Evolutionary conservation across 805 yeast genomes (phyloP).

Genomic region (Kuraishia molischiana): DNA sequence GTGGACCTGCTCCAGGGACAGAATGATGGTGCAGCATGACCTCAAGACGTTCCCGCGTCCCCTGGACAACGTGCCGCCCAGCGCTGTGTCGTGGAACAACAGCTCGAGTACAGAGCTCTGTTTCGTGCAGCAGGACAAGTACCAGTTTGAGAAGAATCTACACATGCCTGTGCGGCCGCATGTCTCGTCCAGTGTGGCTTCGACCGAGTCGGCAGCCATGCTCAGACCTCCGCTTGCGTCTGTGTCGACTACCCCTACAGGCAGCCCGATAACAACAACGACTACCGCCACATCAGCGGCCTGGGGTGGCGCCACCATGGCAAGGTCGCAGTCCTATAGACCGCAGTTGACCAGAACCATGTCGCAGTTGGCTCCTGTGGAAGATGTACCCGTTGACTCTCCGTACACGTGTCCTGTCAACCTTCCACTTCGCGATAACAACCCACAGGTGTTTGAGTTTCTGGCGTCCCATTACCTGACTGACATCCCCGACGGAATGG

Average conservation of each 20-base stretch:
- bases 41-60: conserved; percentile 29
- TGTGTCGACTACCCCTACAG: not conserved
- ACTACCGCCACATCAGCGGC: not conserved
- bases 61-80: conserved; percentile 40
- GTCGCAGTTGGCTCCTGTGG: conserved; percentile 7
- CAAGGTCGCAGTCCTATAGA: conserved; percentile 7
- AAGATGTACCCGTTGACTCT: not conserved
- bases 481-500: conserved; percentile 36
- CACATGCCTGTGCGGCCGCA: not conserved
- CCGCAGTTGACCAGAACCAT: conserved; percentile 10
- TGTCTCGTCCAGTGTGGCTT: not conserved
- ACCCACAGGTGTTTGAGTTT: conserved; percentile 32
- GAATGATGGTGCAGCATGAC: conserved; percentile 36
- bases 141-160: conserved; percentile 24
- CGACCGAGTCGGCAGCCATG: not conserved
- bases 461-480: conserved; percentile 40
- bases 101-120: conserved; percentile 33
- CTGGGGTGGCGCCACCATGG: not conserved
- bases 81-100: conserved; percentile 49
- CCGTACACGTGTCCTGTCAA: conserved; percentile 30
- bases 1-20: conserved; percentile 44
- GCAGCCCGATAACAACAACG: not conserved
- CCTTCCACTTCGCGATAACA: conserved; percentile 32
- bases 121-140: conserved; percentile 39
- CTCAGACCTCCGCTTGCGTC: not conserved